Base-by-base conservation (phyloP, 306 rosid genomes). In the Acmispon strigosus region DNA sequence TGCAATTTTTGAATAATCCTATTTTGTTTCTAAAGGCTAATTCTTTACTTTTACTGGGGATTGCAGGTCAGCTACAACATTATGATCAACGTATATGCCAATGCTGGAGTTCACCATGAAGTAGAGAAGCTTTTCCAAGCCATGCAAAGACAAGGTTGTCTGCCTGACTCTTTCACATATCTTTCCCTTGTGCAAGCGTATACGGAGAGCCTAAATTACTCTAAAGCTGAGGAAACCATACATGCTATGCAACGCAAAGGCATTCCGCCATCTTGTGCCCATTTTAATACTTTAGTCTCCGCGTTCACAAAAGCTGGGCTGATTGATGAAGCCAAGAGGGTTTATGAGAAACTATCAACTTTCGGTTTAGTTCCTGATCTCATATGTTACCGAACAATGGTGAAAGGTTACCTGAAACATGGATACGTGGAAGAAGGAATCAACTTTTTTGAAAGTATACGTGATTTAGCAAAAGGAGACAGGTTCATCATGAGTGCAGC, bases 21-120 rank as follows among this genome's bases (percentile, higher is more conserved):
- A 10, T 45, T 54, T 39, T 41, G 43, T 36, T 49, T 44, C 27
- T 50, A 19, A 51, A 51, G 70, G 84, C 69, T 78, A 32, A 34
- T 62, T 62, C 37, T 59, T 81, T 54, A 47, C 51, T 42, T 45
- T 72, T 62, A 27, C 41, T 53, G 63, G 59, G 70, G 62, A 87
- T 62, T 81, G 79, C 96, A 93, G 98, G 87, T 90, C 57, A 84
- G 98, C 82, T 93, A 86, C 81, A 85, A 93, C 37, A 90, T 93
- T 51, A 90, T 93, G 97, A 87, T 87, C 75, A 80, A 90, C 64
- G 94, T 87, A 22, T 88, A 87, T 69, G 98, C 94, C 19, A 78
- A 71, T 53, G 91, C 89, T 5, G 98, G 97, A 79, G 29, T 74
- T 58, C 64, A 77, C 70, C 74, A 81, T 54, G 89, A 87, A 84